A percentile compares a stretch with the other conserved stretches of the same genome.
These are phyloP conservation scores for Coelastrella sp. DNA, from an alignment of 139 green algal species.

Conservation along the genomic window DNA sequence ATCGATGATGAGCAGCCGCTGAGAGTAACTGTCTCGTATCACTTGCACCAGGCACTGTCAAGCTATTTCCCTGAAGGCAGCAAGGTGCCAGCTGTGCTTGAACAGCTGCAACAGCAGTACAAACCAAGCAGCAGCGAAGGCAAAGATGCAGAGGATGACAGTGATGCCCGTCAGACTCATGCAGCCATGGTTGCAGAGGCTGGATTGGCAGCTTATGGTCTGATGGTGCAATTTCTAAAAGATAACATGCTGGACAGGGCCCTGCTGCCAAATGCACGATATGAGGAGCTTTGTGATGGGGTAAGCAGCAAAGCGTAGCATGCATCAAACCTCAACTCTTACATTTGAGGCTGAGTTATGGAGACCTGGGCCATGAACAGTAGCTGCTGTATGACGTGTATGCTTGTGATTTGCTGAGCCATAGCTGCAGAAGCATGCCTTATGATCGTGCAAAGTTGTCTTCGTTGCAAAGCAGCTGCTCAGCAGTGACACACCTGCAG, in stretches of 20 bases:
- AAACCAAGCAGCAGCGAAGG: background rate
- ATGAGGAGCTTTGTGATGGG: slow-evolving; percentile 31
- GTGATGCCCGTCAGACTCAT: slow-evolving; percentile 20
- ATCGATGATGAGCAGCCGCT: too few species aligned
- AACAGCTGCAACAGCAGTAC: slow-evolving; percentile 48
- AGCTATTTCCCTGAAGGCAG: background rate
- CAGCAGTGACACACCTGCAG: too few species aligned
- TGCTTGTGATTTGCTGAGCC: too few species aligned
- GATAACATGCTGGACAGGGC: slow-evolving; percentile 87
- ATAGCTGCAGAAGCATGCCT: too few species aligned
- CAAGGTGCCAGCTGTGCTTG: slow-evolving; percentile 8
- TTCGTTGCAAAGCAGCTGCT: too few species aligned
- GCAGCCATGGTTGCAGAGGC: slow-evolving; percentile 6
- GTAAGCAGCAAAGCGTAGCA: slow-evolving; percentile 3
- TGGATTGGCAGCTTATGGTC: slow-evolving; percentile 31
- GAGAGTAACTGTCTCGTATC: too few species aligned
- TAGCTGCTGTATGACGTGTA: too few species aligned
- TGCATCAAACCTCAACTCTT: background rate
- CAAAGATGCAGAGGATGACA: background rate
- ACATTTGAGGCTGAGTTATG: background rate
- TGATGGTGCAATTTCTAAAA: slow-evolving; percentile 70
- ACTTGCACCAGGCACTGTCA: slow-evolving; percentile 13
- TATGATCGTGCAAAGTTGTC: too few species aligned
- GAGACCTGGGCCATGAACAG: too few species aligned
- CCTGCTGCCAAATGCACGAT: slow-evolving; percentile 65